phyloP scores from a whole-genome alignment of 2,329 filamentous ascomycete genomes.

The Paramyrothecium roridum region DNA sequence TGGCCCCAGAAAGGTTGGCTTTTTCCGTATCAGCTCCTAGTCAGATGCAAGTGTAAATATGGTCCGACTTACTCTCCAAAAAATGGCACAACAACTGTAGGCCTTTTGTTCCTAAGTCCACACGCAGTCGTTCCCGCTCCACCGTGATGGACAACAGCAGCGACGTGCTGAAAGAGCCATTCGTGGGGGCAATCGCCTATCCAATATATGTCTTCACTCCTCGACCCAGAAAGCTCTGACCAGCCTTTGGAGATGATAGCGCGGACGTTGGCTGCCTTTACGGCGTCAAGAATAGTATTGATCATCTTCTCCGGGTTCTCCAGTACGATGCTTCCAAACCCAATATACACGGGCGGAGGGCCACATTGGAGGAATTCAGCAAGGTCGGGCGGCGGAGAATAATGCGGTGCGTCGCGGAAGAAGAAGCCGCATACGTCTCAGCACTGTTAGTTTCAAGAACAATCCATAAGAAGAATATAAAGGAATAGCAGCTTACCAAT shows the following conservation, averaged over 20 bases:
- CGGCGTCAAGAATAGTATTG: conserved; percentile 63
- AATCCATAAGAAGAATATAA: conserved; percentile 54
- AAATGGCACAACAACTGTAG: conserved; percentile 71
- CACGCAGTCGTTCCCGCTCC: conserved; percentile 72
- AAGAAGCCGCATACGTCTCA: conserved; percentile 19
- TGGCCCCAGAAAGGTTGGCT: conserved; percentile 16
- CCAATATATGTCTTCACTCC: conserved; percentile 61
- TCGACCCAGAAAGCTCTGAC: conserved; percentile 61
- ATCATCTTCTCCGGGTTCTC: conserved; percentile 66
- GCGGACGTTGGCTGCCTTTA: conserved; percentile 58
- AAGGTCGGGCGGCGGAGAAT: conserved; percentile 51
- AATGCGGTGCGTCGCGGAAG: conserved; percentile 56
- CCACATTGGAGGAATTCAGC: conserved; percentile 53
- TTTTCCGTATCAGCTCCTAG: not conserved
- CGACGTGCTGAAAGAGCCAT: conserved; percentile 66
- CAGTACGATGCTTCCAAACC: conserved; percentile 70
- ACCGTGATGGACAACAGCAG: conserved; percentile 67
- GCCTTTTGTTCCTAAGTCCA: conserved; percentile 63
- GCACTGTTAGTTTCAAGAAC: conserved; percentile 25
- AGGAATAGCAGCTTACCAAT: conserved; percentile 39
- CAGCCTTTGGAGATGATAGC: conserved; percentile 71
- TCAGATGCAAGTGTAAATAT: too few relatives aligned
- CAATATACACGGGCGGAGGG: conserved; percentile 65
- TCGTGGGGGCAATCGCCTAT: conserved; percentile 71
- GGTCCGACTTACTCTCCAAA: conserved; percentile 46